Evolutionary conservation across 129 eudicot species (phyloP).

Genomic region (Mikania micrantha): DNA sequence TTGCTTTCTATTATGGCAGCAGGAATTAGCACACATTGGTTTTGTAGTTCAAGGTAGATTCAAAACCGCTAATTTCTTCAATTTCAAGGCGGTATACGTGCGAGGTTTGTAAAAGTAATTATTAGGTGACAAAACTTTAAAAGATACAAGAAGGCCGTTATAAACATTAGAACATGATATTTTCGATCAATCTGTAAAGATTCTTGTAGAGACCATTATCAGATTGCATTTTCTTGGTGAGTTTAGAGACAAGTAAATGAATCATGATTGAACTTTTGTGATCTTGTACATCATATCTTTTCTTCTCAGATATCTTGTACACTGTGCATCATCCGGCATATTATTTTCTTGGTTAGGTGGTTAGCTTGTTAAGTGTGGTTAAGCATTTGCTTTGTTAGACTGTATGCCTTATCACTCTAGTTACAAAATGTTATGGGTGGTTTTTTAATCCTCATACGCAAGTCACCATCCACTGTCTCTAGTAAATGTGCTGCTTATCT

Average conservation of each 20-base stretch:
- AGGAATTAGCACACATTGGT: slow-evolving; percentile 45
- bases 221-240: slow-evolving; percentile 46
- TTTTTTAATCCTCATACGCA: not conserved
- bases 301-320: not conserved
- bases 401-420: not conserved
- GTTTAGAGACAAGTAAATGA: slow-evolving; percentile 11
- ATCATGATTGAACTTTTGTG: not conserved
- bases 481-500: not conserved
- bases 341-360: not conserved
- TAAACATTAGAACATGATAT: slow-evolving; percentile 34
- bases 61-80: slow-evolving; percentile 15
- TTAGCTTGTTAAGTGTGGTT: not conserved
- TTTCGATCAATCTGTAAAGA: slow-evolving; percentile 28
- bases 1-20: slow-evolving; percentile 45
- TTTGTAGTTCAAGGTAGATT: slow-evolving; percentile 49
- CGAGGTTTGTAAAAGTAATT: slow-evolving; percentile 26
- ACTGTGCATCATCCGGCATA: not conserved
- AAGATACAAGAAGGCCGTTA: slow-evolving; percentile 31
- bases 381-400: not conserved
- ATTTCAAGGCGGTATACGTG: slow-evolving; percentile 21
- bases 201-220: slow-evolving; percentile 20
- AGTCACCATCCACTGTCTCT: not conserved
- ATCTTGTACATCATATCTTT: slow-evolving; percentile 1
- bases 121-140: slow-evolving; percentile 34
- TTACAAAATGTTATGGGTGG: not conserved